Evolutionary conservation across 352 stramenopile species (phyloP), one percentile per base, ranked within the genome.

Genomic region (Pythium folliculosum): DNA sequence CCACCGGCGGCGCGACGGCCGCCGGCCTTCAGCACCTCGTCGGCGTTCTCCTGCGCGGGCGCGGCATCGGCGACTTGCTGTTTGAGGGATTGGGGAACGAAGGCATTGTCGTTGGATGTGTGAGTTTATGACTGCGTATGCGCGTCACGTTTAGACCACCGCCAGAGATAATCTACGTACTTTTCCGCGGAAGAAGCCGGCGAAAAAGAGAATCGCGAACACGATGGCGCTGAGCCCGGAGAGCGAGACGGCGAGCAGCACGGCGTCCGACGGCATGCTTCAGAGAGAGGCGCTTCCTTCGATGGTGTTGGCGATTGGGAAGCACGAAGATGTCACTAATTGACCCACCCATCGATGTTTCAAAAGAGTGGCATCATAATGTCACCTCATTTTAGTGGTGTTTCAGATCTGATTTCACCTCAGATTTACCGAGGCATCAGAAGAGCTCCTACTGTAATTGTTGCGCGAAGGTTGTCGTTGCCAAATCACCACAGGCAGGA

Each of bases 171-270:
- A 21, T 6, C 40, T 5, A 47, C 72, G 38, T 50, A 88, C 78
- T 71, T 69, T 53, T 16, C 74, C 61, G 13, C 59, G 63, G 70
- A 90, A 91, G 71, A 88, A 88, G n/a, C 84, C 84, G 0, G 80
- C 76, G 21, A 88, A 72, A 71, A 85, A 90, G 48, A 92, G 82
- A 21, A 91, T 66, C 44, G 80, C 35, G 51, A 77, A 63, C 53
- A 92, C 68, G 23, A 80, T 91, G 27, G 70, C 55, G 65, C 62
- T 71, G 51, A 92, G 67, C 22, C 84, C 84, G 16, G 57, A 64
- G 51, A 90, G 71, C 43, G 82, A 80, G 30, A 91, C 63, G 14
- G 73, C 66, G 40, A 92, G 75, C 59, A 92, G 61, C 38, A 77
- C 69, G 19, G 67, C 78, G 65, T 92, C 84, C 60, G 81, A 89